Evolutionary conservation across 192 early-diverging fungal genomes (phyloP), one percentile per base, ranked within the genome.

Genomic region (Gaertneriomyces sp.): DNA sequence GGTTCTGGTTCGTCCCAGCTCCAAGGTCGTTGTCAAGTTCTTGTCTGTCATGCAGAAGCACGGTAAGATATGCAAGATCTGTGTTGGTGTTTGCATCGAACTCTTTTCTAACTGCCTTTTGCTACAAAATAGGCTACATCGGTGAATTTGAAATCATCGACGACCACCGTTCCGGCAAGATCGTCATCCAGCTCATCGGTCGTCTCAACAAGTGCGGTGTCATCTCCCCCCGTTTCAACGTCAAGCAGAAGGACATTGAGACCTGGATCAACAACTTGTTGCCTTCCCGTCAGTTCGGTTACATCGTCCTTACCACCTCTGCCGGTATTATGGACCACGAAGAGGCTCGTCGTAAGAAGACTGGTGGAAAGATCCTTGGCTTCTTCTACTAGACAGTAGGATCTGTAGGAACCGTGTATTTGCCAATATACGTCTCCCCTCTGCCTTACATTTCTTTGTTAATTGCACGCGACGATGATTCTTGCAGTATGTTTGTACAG

Each of bases 141-240:
- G 94, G 94, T 73, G 96, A 96, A 81, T 96, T 98, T 69, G 96
- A 98, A 81, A 91, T 92, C 79, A 88, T 98, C 68, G 93, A 98
- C 80, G 94, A 98, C 80, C 93, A 95, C 81, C 93, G 93, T 69
- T 88, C 90, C 68, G 93, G 92, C 78, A 96, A 96, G 90, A 93
- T 98, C 68, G 91, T 98, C 50, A 87, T 98, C 72, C 96, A 98
- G 83, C 90, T 98, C 64, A 93, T 90, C 71, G 94, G 96, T 70
- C 94, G 96, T 73, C 80, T 98, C 71, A 98, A 98, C 92, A 98
- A 98, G 88, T 96, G 93, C 84, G 93, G 94, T 83, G 96, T 96
- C 77, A 96, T 96, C 80, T 95, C 93, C 44, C 94, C 96, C 70
- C 93, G 96, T 71, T 98, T 96, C 88, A 92, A 95, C 82, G 87